Base-by-base conservation (phyloP, 2,329 filamentous ascomycete genomes). In the Purpureocillium takamizusanense region DNA sequence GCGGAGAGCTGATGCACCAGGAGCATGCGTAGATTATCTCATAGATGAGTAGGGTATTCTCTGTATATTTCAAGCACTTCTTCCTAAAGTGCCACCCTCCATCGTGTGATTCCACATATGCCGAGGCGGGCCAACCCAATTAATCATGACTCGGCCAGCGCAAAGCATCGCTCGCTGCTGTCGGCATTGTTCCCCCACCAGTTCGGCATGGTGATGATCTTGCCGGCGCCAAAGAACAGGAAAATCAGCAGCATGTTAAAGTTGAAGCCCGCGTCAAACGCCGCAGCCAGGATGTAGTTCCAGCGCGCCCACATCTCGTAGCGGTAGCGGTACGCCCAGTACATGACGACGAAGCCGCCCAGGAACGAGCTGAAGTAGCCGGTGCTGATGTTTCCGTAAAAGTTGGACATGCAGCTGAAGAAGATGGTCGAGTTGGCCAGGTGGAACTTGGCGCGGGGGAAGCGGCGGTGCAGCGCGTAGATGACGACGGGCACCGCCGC, bases 341-440 rank as follows among this genome's bases (percentile, higher is more conserved):
- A 76, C 70, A 79, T 78, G 41, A 75, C 70, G 28, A 79, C 62
- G 42, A 72, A 77, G 0, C 74, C 74, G n/a, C 74, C 74, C 12
- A 80, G 65, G 42, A 78, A 73, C 13, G 62, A 63, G 16, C 69
- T 74, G 11, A 70, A 63, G 48, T 75, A 74, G 0, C 76, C 76
- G 0, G 76, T 78, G 40, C 69, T 75, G 36, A 80, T 61, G 48
- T 81, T 80, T 4, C 76, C 76, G 49, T 76, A 78, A 53, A 79
- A 80, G 31, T 61, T 61, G 0, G 72, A 59, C 41, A 76, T 56
- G 4, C 67, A 65, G 2, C 68, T 70, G 52, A 74, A 78, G 59
- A 80, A 80, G 38, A 80, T 80, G 4, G 74, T 79, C 15, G 71
- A 68, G 48, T 80, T 81, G 67, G 68, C 76, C 14, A 79, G 63